phyloP scores from a whole-genome alignment of 108 stramenopile species.

The Discostella stelligeroides region DNA sequence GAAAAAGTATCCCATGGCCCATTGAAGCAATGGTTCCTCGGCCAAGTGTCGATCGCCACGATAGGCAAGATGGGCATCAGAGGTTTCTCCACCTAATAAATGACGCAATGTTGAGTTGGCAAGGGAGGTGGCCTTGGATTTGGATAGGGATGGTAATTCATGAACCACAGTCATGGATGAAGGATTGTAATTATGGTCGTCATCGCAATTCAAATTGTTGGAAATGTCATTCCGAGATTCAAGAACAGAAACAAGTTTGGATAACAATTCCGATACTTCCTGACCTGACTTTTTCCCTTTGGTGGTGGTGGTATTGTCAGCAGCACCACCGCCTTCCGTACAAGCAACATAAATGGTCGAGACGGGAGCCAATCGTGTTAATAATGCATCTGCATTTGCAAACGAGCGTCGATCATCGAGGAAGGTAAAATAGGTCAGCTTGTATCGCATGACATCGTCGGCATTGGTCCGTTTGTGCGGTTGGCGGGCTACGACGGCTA shows the following conservation, averaged over 20 bases:
- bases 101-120: slow-evolving; percentile 24
- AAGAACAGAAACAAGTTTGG: slow-evolving; percentile 26
- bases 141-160: slow-evolving; percentile 20
- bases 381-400: slow-evolving; percentile 69
- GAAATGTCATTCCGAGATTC: slow-evolving; percentile 44
- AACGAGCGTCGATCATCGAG: slow-evolving; percentile 61
- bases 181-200: not conserved
- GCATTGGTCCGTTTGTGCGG: slow-evolving; percentile 38
- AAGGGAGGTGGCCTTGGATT: slow-evolving; percentile 25
- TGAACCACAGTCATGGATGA: slow-evolving; percentile 3
- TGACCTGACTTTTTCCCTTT: slow-evolving; percentile 7
- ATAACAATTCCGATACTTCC: slow-evolving; percentile 21
- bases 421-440: slow-evolving; percentile 58
- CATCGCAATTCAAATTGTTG: slow-evolving; percentile 1
- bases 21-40: slow-evolving; percentile 27
- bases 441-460: slow-evolving; percentile 50
- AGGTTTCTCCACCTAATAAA: slow-evolving; percentile 34
- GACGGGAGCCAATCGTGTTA: slow-evolving; percentile 54
- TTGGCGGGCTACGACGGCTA: slow-evolving; percentile 46
- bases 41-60: slow-evolving; percentile 46
- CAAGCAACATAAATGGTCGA: slow-evolving; percentile 45
- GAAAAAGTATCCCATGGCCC: slow-evolving; percentile 35
- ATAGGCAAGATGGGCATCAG: slow-evolving; percentile 26
- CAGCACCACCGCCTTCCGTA: slow-evolving; percentile 29
- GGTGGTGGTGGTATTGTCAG: not conserved